These are phyloP conservation scores for Ceratobasidium theobromae DNA, from an alignment of 1,284 basidiomycete genomes.

Conservation along the genomic window DNA sequence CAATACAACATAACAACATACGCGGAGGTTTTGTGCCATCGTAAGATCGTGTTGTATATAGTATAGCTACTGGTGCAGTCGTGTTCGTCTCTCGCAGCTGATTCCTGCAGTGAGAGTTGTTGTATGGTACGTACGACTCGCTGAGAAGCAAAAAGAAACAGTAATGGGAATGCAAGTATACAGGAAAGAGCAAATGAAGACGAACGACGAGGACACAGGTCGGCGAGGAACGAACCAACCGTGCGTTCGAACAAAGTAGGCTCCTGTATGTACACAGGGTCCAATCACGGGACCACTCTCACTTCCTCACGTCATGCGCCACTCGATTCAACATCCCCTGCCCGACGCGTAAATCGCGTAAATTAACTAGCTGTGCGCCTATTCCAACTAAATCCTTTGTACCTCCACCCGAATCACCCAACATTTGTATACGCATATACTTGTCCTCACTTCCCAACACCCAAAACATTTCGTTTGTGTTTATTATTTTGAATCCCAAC, in stretches of 20 bases:
- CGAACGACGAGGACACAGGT: conserved; percentile 30
- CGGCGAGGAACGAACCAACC: conserved; percentile 25
- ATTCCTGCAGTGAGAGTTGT: conserved; percentile 24
- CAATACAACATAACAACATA: conserved; percentile 6
- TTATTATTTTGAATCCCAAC: background rate
- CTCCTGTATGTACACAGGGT: conserved; percentile 31
- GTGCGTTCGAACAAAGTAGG: conserved; percentile 27
- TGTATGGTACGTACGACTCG: conserved; percentile 28
- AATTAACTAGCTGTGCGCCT: too few relatives aligned
- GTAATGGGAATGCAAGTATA: conserved; percentile 30
- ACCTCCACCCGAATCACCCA: background rate
- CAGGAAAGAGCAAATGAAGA: conserved; percentile 23
- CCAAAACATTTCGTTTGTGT: background rate
- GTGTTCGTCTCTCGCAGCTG: conserved; percentile 25
- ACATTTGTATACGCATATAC: background rate
- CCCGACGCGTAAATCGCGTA: background rate
- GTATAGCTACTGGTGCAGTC: conserved; percentile 1
- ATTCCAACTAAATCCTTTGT: too few relatives aligned
- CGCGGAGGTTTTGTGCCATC: conserved; percentile 28
- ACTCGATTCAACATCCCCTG: conserved; percentile 13
- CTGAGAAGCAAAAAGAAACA: conserved; percentile 31
- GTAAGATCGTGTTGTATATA: conserved; percentile 20
- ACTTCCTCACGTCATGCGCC: conserved; percentile 7
- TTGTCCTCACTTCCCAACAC: background rate
- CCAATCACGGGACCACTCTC: conserved; percentile 19